Evolutionary conservation across 495 filamentous ascomycete genomes (phyloP).

Genomic region (Trichoderma asperelloides): DNA sequence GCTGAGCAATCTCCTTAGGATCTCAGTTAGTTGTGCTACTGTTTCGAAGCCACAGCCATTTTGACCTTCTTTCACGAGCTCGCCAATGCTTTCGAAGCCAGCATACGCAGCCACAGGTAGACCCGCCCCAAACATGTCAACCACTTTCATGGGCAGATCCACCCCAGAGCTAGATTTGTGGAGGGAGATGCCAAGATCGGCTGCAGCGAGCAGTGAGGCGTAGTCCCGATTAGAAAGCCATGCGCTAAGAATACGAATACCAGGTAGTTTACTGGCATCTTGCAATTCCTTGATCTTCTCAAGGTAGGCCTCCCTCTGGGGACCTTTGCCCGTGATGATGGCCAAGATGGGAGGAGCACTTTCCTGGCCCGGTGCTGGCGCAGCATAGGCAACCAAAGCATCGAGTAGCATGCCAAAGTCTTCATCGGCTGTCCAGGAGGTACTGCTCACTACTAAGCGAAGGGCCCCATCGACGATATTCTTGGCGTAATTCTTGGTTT

Average conservation of each 20-base stretch:
- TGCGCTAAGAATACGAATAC: constrained; percentile 64
- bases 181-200: constrained; percentile 83
- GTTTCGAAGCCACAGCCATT: constrained; percentile 78
- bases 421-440: constrained; percentile 94
- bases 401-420: constrained; percentile 88
- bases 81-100: constrained; percentile 74
- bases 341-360: constrained; percentile 50
- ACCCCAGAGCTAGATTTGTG: constrained; percentile 91
- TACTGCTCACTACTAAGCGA: constrained; percentile 75
- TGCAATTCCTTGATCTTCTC: constrained; percentile 51
- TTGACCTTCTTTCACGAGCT: constrained; percentile 74
- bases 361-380: constrained; percentile 17
- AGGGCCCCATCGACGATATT: constrained; percentile 46
- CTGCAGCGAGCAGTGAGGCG: constrained; percentile 73
- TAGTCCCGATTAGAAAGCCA: constrained; percentile 83
- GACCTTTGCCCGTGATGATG: constrained; percentile 90
- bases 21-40: constrained; percentile 46
- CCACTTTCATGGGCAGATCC: constrained; percentile 98
- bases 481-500: constrained; percentile 46
- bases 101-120: constrained; percentile 83
- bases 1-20: constrained; percentile 55
- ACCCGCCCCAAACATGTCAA: constrained; percentile 95
- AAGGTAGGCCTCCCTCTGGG: constrained; percentile 68
- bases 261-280: constrained; percentile 47
- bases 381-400: constrained; percentile 62